Conservation (phyloP, 1,284 basidiomycete species). For the Cutaneotrichosporon dermatis region DNA sequence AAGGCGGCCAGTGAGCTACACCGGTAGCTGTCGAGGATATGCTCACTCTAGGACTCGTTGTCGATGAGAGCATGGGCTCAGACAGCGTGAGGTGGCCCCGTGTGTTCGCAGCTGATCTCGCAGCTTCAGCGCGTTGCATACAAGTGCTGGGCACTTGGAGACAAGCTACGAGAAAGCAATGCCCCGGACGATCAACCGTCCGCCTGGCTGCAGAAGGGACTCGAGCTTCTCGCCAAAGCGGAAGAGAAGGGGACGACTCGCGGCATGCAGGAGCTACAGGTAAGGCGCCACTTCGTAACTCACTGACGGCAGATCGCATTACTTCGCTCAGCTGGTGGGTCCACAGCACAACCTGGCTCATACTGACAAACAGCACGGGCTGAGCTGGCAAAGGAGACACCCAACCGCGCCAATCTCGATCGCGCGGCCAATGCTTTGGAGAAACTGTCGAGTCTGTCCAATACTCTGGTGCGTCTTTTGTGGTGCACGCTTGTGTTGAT, state of each 20-base stretch:
- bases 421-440: neutral
- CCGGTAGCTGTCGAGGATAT: neutral
- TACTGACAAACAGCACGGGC: conserved; percentile 7
- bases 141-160: conserved; percentile 3
- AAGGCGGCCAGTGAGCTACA: conserved; percentile 7
- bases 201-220: conserved; percentile 7
- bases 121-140: conserved; percentile 6
- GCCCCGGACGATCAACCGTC: neutral
- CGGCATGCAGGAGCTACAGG: conserved; percentile 2
- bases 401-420: neutral
- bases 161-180: neutral
- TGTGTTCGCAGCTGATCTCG: neutral
- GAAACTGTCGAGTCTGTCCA: neutral
- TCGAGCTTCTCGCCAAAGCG: neutral
- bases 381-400: neutral
- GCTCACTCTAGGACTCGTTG: neutral
- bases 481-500: neutral
- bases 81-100: neutral
- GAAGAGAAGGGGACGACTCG: neutral
- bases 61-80: neutral
- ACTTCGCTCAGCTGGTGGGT: conserved; percentile 2
- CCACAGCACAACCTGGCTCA: no score
- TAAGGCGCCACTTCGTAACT: neutral
- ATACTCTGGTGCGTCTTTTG: conserved; percentile 1
- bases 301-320: conserved; percentile 1